Evolutionary conservation across 306 rosid genomes (phyloP), one percentile per base, ranked within the genome.

Genomic region (Casuarina glauca): DNA sequence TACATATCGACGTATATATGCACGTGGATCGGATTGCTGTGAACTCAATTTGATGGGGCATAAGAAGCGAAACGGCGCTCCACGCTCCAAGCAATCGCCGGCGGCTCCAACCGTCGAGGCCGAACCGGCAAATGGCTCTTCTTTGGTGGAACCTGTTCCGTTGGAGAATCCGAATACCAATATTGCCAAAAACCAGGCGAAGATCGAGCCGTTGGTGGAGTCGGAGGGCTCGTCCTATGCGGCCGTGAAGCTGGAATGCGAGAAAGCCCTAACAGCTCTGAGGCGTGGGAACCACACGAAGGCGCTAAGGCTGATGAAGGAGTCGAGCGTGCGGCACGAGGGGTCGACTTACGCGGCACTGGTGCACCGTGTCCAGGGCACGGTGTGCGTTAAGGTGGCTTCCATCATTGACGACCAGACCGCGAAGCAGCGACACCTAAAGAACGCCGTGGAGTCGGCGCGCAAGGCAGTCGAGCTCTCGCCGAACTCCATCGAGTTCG

Each of bases 251-350:
- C 83, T 82, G 3, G 98, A 96, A 77, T 95, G 97, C 61, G 99
- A 95, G 81, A 85, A 89, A 15, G 97, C 97, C 75, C 91, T 93
- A 26, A 92, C 83, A 41, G 86, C 97, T 58, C 86, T 88, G 41
- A 87, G 98, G 50, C 97, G 99, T 1, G 99, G 99, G 36, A 96
- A 90, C 76, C 98, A 96, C 77, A 88, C 81, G 36, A 91, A 89
- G 86, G 98, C 99, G 38, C 81, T 96, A 77, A 84, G 90, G 87
- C 84, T 93, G 48, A 87, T 93, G 93, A 91, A 89, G 89, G 99
- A 96, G 81, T 66, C 82, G 36, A 84, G 93, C 67, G 81, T 79
- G 20, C 81, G 84, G 43, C 79, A 91, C 60, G 98, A 93, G 35
- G 82, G 74, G 63, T 87, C 97, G 7, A 54, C 60, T 54, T 83